These are phyloP conservation scores for Lactarius trivialis DNA, from an alignment of 768 basidiomycete species.

Conservation along the genomic window DNA sequence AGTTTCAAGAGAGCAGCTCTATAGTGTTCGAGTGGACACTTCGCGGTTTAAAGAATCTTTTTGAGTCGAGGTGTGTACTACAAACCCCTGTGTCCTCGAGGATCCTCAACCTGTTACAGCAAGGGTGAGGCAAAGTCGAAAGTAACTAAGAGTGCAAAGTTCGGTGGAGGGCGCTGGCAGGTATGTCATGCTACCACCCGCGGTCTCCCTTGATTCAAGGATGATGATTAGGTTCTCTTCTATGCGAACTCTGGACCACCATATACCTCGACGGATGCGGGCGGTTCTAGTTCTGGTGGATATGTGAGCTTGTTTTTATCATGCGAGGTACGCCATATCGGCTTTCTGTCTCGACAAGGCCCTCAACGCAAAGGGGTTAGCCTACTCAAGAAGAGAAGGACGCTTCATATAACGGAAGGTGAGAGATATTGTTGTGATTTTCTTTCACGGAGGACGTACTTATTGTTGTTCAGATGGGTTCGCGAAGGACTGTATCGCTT, in stretches of 20 bases:
- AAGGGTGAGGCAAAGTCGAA: conserved; percentile 76
- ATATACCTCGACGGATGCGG: conserved; percentile 28
- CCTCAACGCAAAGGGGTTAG: conserved; percentile 32
- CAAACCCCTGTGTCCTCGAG: conserved; percentile 9
- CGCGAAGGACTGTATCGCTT: conserved; percentile 83
- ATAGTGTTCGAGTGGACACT: conserved; percentile 77
- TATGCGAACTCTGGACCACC: conserved; percentile 71
- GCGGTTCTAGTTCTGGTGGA: conserved; percentile 40
- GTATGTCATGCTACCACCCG: conserved; percentile 32
- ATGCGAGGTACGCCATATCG: conserved; percentile 54
- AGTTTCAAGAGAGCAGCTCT: conserved; percentile 46
- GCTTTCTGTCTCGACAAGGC: not conserved
- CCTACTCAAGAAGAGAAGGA: conserved; percentile 76
- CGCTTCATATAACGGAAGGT: conserved; percentile 54
- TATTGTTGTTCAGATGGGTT: conserved; percentile 52
- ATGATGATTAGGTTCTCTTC: conserved; percentile 56
- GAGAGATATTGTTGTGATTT: conserved; percentile 11
- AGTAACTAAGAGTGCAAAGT: conserved; percentile 66
- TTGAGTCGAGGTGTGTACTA: conserved; percentile 55
- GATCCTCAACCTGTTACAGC: conserved; percentile 27
- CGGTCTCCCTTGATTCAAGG: conserved; percentile 8
- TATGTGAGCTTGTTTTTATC: conserved; percentile 75
- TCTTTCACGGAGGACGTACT: not conserved
- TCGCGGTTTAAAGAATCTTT: conserved; percentile 59
- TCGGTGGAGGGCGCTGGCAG: conserved; percentile 75